Conservation (phyloP, 345 rosid genomes). For the Rhodamnia rubescens region DNA sequence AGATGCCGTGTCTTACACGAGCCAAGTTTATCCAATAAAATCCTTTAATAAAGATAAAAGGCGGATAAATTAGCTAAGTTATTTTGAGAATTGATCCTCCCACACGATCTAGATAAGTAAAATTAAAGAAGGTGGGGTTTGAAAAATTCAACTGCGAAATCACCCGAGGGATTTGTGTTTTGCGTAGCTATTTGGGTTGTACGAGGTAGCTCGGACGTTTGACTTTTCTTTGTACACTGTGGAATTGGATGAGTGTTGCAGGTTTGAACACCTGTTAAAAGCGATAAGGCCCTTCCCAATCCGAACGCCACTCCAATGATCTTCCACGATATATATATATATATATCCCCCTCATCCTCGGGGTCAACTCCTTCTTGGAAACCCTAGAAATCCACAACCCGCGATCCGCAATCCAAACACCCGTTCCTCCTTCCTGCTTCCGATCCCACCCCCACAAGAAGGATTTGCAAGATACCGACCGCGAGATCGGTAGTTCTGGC, state of each 20-base stretch:
- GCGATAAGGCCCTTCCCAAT: background rate
- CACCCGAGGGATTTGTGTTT: background rate
- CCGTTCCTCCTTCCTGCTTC: too few species aligned
- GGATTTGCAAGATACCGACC: too few species aligned
- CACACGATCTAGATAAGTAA: background rate
- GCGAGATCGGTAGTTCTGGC: background rate
- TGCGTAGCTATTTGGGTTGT: too few species aligned
- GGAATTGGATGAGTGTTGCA: background rate
- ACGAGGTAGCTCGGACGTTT: too few species aligned
- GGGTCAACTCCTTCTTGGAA: background rate
- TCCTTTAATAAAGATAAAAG: background rate
- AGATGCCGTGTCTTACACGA: too few species aligned
- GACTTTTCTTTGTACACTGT: too few species aligned
- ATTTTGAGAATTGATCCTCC: background rate
- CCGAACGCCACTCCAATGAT: too few species aligned
- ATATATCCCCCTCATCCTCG: background rate
- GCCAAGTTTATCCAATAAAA: background rate
- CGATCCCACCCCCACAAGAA: too few species aligned
- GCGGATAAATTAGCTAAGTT: background rate
- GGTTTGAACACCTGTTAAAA: background rate
- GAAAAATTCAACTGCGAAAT: background rate
- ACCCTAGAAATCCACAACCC: background rate
- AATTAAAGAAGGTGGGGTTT: background rate
- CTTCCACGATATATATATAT: too few species aligned
- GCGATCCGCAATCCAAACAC: background rate